Evolutionary conservation across 129 eudicot species (phyloP), one percentile per base, ranked within the genome.

Genomic region (Helianthus tuberosus): DNA sequence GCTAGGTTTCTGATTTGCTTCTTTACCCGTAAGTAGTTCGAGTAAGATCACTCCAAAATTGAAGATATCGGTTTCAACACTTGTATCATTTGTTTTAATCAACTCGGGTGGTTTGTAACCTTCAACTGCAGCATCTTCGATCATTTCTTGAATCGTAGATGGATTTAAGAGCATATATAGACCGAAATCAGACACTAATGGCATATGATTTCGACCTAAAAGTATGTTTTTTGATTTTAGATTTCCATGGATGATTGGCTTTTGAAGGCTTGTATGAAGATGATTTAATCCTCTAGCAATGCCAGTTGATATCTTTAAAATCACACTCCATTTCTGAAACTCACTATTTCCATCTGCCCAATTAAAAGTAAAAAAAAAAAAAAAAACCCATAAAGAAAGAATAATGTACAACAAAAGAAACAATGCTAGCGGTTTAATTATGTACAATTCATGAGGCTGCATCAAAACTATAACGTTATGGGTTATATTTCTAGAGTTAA

Each of bases 41-140:
- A 94, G 89, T 60, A 94, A 82, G 75, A 94, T 81, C 9, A 94
- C 85, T 8, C 99, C 99, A 64, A 91, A 83, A 82, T 87, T 85
- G 82, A 85, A 88, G 15, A 94, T 81, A 72, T 94, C 99, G 9
- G 87, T 82, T 51, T 87, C 78, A 38, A 80, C 86, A 61, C 81
- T 72, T 0, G 69, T 82, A 4, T 94, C 94, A 63, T 81, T 91
- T 84, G 84, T 82, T 75, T 88, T 94, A 52, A 88, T 91, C 71
- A 86, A 65, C 80, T 94, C 99, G 1, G 99, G 99, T 46, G 97
- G 87, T 65, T 89, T 91, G 16, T 94, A 94, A 12, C 97, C 99
- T 76, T 90, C 85, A 6, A 68, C 86, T 61, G 87, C 86, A 47
- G 93, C 90, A 23, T 71, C 86, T 80, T 94, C 96, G 6, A 91